Evolutionary conservation across 75 land plant genomes (phyloP), one percentile per base, ranked within the genome.

Genomic region (Picea glauca): DNA sequence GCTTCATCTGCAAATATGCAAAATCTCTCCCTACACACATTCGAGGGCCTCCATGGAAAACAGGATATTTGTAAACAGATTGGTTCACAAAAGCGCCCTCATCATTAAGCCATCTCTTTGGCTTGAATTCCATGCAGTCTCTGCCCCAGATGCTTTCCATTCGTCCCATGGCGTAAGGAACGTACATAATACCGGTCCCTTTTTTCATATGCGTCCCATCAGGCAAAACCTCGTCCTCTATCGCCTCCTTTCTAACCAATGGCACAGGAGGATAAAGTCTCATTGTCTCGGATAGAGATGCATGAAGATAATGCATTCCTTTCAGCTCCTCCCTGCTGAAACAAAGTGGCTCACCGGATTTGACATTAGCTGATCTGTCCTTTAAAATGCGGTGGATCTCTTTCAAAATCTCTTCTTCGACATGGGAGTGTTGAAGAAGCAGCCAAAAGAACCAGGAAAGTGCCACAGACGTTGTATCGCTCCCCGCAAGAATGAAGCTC

Each of bases 391-490:
- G 8, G 1, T 85, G 58, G 0, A 88, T 73, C 82, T 96, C 99
- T 1, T 58, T 78, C 15, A 92, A 58, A 17, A 96, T 87, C 50
- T 78, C 90, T 67, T 90, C 81, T 30, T 88, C 91, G 2, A 88
- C 93, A 23, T 60, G 74, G 5, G 93, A 93, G 60, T 93, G 86
- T 61, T 35, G 40, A 1, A 84, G 78, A 63, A 96, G 82, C 84
- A 94, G 84, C 88, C 90, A 92, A 83, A 96, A 92, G 76, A 94
- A 88, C 97, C 97, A 94, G 18, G 91, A 86, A 17, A 94, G 78
- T 40, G 97, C 92, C 17, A 94, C 91, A 4, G 97, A 91, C 0
- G 98, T 88, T 1, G 98, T 95, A 84, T 93, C 98, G 62, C 94
- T 76, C 56, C 98, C 98, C 1, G 95, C 95, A 5, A 95, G 81